Evolutionary conservation across 2,329 filamentous ascomycete genomes (phyloP).

Genomic region (Trichoderma polysporum): DNA sequence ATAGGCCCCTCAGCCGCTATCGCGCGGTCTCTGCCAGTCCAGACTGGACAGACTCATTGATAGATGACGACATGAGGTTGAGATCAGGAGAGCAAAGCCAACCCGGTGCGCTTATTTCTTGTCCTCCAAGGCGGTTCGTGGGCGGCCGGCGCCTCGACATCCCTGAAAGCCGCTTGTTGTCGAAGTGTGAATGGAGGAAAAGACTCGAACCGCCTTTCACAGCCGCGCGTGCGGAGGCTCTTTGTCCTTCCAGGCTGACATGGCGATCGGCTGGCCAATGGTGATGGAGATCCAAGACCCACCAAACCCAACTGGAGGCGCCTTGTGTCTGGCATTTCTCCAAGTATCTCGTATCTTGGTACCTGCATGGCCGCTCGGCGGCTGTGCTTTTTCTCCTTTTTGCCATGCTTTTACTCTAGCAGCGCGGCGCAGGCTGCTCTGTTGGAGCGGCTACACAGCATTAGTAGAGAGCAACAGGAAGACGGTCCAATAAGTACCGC

Average conservation of each 20-base stretch:
- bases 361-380: constrained; percentile 3
- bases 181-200: constrained; percentile 17
- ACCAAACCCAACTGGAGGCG: neutral
- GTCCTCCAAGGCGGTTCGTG: neutral
- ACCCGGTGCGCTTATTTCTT: neutral
- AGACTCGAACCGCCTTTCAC: constrained; percentile 4
- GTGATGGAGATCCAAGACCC: neutral
- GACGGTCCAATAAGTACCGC: neutral
- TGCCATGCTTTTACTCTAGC: neutral
- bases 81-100: neutral
- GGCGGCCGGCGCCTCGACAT: constrained; percentile 12
- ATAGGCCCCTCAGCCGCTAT: neutral
- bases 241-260: constrained; percentile 1
- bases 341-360: neutral
- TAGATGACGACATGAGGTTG: constrained; percentile 7
- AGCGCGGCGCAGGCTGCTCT: neutral
- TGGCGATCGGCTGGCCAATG: neutral
- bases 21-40: neutral
- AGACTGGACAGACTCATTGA: neutral
- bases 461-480: neutral
- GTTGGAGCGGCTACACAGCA: neutral
- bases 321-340: constrained; percentile 1
- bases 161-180: constrained; percentile 18
- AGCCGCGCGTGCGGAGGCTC: constrained; percentile 17
- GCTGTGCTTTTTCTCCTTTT: neutral